A percentile compares a stretch with the other conserved stretches of the same genome.
These are phyloP conservation scores for Ceratopteris richardii DNA, from an alignment of 75 land plant genomes.

Conservation along the genomic window DNA sequence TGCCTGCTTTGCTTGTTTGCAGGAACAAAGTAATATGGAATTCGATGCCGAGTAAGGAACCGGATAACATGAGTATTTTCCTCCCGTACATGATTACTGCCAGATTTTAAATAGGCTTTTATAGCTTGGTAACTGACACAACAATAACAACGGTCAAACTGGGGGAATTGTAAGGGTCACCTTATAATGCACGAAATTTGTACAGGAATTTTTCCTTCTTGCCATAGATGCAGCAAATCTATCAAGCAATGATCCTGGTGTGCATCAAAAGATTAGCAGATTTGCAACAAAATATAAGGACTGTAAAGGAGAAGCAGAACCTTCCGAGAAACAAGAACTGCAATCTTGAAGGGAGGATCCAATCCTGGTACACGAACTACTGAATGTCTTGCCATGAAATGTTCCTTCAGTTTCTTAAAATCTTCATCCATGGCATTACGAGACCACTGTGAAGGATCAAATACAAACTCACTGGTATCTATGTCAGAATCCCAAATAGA, in stretches of 20 bases:
- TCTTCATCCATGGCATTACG: constrained; percentile 70
- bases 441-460: constrained; percentile 82
- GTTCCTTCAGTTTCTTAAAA: constrained; percentile 46
- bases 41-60: constrained; percentile 70
- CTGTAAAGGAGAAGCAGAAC: no score
- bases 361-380: constrained; percentile 58
- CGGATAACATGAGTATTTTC: constrained; percentile 80
- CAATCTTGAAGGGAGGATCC: constrained; percentile 79
- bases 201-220: constrained; percentile 83
- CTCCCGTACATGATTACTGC: constrained; percentile 84
- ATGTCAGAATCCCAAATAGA: constrained; percentile 6
- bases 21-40: constrained; percentile 76
- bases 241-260: constrained; percentile 82
- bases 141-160: no score
- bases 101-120: not conserved
- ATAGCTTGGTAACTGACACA: no score
- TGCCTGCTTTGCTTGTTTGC: constrained; percentile 53
- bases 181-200: constrained; percentile 78
- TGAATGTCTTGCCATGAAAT: constrained; percentile 68
- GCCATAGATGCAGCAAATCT: constrained; percentile 84
- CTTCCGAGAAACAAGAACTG: constrained; percentile 84
- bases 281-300: no score
- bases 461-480: constrained; percentile 70
- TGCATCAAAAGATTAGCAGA: no score
- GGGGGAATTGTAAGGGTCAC: constrained; percentile 16